A percentile compares a stretch with the other conserved stretches of the same genome.
These are phyloP conservation scores for Phoenix dactylifera DNA, from an alignment of 176 grass and related monocot genomes.

Conservation along the genomic window DNA sequence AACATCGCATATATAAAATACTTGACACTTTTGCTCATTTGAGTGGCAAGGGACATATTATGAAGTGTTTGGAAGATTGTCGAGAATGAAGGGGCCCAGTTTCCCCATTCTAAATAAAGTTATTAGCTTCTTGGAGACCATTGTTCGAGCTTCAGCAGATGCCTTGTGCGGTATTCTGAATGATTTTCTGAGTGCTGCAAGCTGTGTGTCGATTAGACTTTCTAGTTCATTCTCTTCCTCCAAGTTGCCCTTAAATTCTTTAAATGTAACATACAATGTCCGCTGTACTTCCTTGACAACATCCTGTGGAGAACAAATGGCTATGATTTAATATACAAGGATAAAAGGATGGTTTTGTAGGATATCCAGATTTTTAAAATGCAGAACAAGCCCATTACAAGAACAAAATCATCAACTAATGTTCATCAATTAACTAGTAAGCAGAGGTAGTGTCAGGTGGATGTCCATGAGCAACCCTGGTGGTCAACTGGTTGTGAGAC, in stretches of 20 bases:
- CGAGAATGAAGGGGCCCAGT: slow-evolving; percentile 67
- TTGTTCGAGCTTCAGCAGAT: slow-evolving; percentile 44
- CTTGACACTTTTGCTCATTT: too few relatives aligned
- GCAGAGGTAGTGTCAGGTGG: too few relatives aligned
- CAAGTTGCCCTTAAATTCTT: slow-evolving; percentile 50
- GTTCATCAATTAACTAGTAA: too few relatives aligned
- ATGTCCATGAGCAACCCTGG: too few relatives aligned
- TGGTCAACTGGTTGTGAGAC: too few relatives aligned
- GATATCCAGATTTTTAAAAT: too few relatives aligned
- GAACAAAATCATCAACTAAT: too few relatives aligned
- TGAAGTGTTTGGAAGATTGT: slow-evolving; percentile 46
- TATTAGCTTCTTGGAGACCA: slow-evolving; percentile 65
- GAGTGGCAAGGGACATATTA: slow-evolving; percentile 13
- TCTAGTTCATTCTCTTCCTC: slow-evolving; percentile 73
- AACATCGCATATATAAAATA: too few relatives aligned
- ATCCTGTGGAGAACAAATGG: slow-evolving; percentile 32
- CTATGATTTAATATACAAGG: too few relatives aligned
- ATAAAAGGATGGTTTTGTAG: too few relatives aligned
- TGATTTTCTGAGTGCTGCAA: slow-evolving; percentile 55
- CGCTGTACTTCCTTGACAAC: slow-evolving; percentile 61
- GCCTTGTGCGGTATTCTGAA: slow-evolving; percentile 63
- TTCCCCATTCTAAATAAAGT: slow-evolving; percentile 83
- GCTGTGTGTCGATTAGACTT: slow-evolving; percentile 57
- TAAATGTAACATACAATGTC: slow-evolving; percentile 44
- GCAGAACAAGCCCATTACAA: too few relatives aligned